A percentile compares a stretch with the other conserved stretches of the same genome.
phyloP scores from a whole-genome alignment of 1,139 yeast species.

The Hyphopichia wangnamkhiaoensis region DNA sequence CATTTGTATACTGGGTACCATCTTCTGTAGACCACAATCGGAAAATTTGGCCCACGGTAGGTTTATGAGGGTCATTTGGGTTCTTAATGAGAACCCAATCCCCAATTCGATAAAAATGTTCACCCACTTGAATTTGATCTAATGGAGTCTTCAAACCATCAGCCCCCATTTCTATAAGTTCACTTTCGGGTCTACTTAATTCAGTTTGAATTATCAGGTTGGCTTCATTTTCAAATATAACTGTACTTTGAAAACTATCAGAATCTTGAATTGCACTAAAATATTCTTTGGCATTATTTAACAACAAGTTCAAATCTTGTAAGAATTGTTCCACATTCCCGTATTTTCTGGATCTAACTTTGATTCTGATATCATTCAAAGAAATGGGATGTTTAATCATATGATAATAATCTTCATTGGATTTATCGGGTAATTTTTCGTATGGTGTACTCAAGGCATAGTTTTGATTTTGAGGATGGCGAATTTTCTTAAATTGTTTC shows the following conservation, averaged over 20 bases:
- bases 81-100: constrained; percentile 92
- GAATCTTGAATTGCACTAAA: constrained; percentile 57
- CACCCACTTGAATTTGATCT: constrained; percentile 71
- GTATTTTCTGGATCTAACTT: constrained; percentile 85
- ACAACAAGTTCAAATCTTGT: constrained; percentile 72
- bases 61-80: constrained; percentile 84
- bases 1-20: constrained; percentile 85
- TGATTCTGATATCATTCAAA: constrained; percentile 76
- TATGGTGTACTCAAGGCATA: constrained; percentile 58
- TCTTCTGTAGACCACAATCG: constrained; percentile 87
- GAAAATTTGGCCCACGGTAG: constrained; percentile 92
- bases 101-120: constrained; percentile 78
- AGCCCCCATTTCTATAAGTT: constrained; percentile 69
- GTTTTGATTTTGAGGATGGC: constrained; percentile 51
- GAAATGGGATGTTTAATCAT: constrained; percentile 72
- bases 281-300: constrained; percentile 71
- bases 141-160: constrained; percentile 71
- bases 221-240: constrained; percentile 62
- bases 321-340: constrained; percentile 73
- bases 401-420: constrained; percentile 67
- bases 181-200: constrained; percentile 78
- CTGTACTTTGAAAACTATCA: constrained; percentile 59
- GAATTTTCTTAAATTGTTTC: constrained; percentile 76
- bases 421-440: constrained; percentile 81
- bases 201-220: constrained; percentile 66